These are phyloP conservation scores for Ogataea nakhonphanomensis DNA, from an alignment of 805 yeast species.

Conservation along the genomic window DNA sequence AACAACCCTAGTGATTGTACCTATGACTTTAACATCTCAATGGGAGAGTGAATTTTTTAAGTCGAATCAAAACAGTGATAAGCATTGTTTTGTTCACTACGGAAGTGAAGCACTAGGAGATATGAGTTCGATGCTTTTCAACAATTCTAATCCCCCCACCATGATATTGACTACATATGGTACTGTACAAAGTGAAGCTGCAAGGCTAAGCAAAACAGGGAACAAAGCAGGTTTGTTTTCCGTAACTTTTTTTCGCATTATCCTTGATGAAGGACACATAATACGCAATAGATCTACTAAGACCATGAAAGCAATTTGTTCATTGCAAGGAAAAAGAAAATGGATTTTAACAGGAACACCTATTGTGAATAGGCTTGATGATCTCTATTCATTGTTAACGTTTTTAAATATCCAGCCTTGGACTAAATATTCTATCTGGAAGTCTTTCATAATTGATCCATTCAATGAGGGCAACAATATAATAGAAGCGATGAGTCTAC, in stretches of 20 bases:
- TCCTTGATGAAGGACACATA: constrained; percentile 85
- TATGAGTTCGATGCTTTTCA: constrained; percentile 43
- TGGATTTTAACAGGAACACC: constrained; percentile 96
- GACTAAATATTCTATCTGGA: constrained; percentile 84
- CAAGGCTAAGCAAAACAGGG: constrained; percentile 37
- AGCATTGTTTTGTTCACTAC: constrained; percentile 62
- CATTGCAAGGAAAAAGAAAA: constrained; percentile 57
- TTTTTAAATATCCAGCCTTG: constrained; percentile 85
- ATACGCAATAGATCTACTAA: constrained; percentile 77
- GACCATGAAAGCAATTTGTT: constrained; percentile 74
- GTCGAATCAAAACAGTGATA: constrained; percentile 44
- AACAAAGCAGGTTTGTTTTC: constrained; percentile 57
- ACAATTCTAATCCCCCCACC: constrained; percentile 48
- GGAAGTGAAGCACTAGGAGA: constrained; percentile 59
- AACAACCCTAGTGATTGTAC: constrained; percentile 79
- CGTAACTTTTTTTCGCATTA: constrained; percentile 66
- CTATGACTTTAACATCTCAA: constrained; percentile 87
- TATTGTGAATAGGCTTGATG: constrained; percentile 83
- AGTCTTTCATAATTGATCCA: constrained; percentile 76
- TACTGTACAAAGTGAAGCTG: constrained; percentile 74
- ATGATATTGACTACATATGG: constrained; percentile 86
- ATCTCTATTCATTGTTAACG: constrained; percentile 70
- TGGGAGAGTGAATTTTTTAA: constrained; percentile 81
- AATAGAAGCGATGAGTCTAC: constrained; percentile 71
- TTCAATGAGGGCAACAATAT: constrained; percentile 67